These are phyloP conservation scores for Syncephalastrum monosporum DNA, from an alignment of 371 early-diverging fungal genomes.

Conservation along the genomic window DNA sequence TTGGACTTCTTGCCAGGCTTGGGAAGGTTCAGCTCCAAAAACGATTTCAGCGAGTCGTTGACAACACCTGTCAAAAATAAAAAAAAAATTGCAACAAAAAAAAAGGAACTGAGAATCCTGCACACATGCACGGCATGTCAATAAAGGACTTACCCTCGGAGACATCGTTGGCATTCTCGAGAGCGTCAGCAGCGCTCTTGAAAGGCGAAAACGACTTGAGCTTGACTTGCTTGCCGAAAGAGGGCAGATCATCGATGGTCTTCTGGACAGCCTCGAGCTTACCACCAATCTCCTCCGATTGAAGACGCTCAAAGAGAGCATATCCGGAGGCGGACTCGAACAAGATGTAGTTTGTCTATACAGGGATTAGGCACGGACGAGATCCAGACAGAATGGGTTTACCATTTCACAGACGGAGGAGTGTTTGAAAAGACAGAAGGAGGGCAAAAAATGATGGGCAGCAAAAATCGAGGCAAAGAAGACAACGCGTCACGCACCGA, in stretches of 20 bases:
- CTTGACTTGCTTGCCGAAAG: conserved; percentile 89
- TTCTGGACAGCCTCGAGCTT: conserved; percentile 89
- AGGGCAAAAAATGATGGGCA: too few species aligned
- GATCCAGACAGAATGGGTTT: background rate
- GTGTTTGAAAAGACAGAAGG: too few species aligned
- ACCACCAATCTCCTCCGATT: conserved; percentile 94
- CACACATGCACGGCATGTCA: background rate
- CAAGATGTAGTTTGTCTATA: conserved; percentile 69
- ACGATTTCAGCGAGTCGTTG: conserved; percentile 83
- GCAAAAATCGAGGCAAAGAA: too few species aligned
- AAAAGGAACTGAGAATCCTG: background rate
- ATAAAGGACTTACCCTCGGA: conserved; percentile 78
- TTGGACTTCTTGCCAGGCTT: conserved; percentile 73
- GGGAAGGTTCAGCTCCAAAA: conserved; percentile 92
- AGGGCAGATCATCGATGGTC: conserved; percentile 80
- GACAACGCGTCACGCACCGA: too few species aligned
- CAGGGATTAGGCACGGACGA: background rate
- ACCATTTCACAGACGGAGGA: conserved; percentile 1
- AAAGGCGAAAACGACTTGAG: conserved; percentile 95
- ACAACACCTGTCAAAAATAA: conserved; percentile 60
- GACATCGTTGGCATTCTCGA: conserved; percentile 96
- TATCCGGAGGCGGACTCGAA: conserved; percentile 97
- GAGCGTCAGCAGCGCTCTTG: conserved; percentile 95
- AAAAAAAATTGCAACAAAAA: background rate
- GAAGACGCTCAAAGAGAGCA: conserved; percentile 91